Conservation (phyloP, 768 basidiomycete genomes). For the Imleria badia region DNA sequence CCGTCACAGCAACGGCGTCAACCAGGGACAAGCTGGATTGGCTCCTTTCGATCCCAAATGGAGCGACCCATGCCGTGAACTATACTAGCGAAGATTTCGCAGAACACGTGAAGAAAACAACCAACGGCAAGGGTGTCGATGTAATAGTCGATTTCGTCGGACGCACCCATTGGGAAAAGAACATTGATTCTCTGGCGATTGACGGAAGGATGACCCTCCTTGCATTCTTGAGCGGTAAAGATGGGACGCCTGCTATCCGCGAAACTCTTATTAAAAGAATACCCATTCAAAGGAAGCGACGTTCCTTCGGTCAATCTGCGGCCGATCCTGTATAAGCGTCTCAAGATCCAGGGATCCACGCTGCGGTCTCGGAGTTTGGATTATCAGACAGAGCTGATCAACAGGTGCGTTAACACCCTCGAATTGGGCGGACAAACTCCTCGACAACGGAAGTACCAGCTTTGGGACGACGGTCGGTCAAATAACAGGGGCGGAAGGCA, state of each 20-base stretch:
- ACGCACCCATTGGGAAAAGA: slow-evolving; percentile 68
- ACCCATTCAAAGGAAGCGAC: slow-evolving; percentile 43
- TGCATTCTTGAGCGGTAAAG: slow-evolving; percentile 62
- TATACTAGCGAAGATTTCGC: slow-evolving; percentile 86
- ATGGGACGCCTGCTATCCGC: slow-evolving; percentile 10
- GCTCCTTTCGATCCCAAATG: slow-evolving; percentile 63
- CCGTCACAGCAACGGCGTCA: slow-evolving; percentile 85
- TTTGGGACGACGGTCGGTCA: slow-evolving; percentile 58
- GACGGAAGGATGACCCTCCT: slow-evolving; percentile 78
- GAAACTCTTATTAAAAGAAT: slow-evolving; percentile 21
- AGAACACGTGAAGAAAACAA: slow-evolving; percentile 65
- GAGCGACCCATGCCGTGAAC: slow-evolving; percentile 76
- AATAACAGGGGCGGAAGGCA: slow-evolving; percentile 57
- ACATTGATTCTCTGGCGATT: slow-evolving; percentile 63
- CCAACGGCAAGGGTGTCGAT: slow-evolving; percentile 71
- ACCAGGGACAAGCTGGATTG: slow-evolving; percentile 79
- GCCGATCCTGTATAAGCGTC: slow-evolving; percentile 78
- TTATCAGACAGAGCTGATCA: slow-evolving; percentile 76
- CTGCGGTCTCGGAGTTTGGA: slow-evolving; percentile 69
- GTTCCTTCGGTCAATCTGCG: slow-evolving; percentile 54
- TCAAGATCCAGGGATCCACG: slow-evolving; percentile 87
- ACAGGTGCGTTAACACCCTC: slow-evolving; percentile 39
- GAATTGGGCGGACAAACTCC: background rate
- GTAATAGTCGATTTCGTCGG: slow-evolving; percentile 87
- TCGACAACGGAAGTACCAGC: slow-evolving; percentile 28